Evolutionary conservation across 1,284 basidiomycete species (phyloP).

Genomic region (Malassezia nana): DNA sequence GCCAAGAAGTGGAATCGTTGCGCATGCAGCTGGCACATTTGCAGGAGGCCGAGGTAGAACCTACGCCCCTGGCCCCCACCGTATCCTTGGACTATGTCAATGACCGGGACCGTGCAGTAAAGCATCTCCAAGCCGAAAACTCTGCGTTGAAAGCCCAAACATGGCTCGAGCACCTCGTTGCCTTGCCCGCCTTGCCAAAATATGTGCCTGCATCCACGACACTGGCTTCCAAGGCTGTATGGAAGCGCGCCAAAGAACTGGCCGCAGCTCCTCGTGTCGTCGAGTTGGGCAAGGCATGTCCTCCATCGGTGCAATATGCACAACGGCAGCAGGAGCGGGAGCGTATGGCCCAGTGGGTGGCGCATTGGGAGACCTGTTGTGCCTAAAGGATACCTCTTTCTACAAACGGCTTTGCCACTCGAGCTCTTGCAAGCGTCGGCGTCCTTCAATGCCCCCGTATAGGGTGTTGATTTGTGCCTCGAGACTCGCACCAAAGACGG

Average conservation of each 20-base stretch:
- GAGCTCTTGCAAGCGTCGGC: slow-evolving; percentile 15
- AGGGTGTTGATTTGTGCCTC: slow-evolving; percentile 13
- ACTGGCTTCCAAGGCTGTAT: background rate
- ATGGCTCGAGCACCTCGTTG: background rate
- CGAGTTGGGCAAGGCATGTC: slow-evolving; percentile 17
- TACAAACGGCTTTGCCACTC: slow-evolving; percentile 16
- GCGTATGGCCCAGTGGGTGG: background rate
- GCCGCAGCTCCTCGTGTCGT: slow-evolving; percentile 29
- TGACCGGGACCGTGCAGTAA: background rate
- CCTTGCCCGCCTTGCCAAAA: background rate
- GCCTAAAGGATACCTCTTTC: background rate
- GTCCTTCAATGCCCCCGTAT: slow-evolving; percentile 7
- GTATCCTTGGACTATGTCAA: background rate
- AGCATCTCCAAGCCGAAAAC: background rate
- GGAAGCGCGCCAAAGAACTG: slow-evolving; percentile 4
- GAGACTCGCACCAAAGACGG: slow-evolving; percentile 49
- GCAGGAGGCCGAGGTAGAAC: slow-evolving; percentile 33
- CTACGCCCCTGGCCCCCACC: background rate
- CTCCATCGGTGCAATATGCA: slow-evolving; percentile 2
- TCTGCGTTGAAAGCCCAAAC: background rate
- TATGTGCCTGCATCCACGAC: background rate
- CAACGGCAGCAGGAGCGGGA: background rate
- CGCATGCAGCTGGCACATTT: slow-evolving; percentile 71
- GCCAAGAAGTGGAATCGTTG: slow-evolving; percentile 72
- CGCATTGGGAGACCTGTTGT: background rate